Percentiles rank a stretch among this genome's conserved stretches.
Conservation (phyloP, 2,329 filamentous ascomycete species). For the Trichoderma koningiopsis region DNA sequence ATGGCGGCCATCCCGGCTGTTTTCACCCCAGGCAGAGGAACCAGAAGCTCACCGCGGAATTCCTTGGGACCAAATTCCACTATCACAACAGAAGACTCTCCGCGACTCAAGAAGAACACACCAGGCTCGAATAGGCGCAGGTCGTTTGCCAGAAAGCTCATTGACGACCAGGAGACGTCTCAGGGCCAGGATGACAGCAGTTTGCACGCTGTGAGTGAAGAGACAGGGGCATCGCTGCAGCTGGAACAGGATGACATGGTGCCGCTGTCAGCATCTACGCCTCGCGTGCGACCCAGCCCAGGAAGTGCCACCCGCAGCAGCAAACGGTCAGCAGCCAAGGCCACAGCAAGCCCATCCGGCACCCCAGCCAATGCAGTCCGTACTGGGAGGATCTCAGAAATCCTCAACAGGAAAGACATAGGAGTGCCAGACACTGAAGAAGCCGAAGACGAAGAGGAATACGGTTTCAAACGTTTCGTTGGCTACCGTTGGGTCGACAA, state of each 20-base stretch:
- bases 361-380: not conserved
- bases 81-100: not conserved
- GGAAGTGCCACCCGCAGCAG: not conserved
- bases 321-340: not conserved
- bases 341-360: not conserved
- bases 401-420: not conserved
- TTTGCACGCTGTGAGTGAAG: not conserved
- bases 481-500: constrained; percentile 37
- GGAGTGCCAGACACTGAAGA: not conserved
- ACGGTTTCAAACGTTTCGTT: constrained; percentile 31
- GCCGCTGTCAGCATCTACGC: not conserved
- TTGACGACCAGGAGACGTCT: not conserved
- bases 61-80: not conserved
- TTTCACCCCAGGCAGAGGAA: not conserved
- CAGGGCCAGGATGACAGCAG: not conserved
- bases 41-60: not conserved
- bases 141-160: constrained; percentile 1
- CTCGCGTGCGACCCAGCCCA: not conserved
- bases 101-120: constrained; percentile 4
- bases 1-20: constrained; percentile 15
- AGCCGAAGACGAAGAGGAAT: constrained; percentile 23
- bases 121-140: not conserved
- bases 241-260: constrained; percentile 9
- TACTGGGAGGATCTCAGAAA: not conserved
- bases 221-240: not conserved